Base-by-base conservation (phyloP, 805 yeast genomes). In the Zygotorulaspora chibaensis region DNA sequence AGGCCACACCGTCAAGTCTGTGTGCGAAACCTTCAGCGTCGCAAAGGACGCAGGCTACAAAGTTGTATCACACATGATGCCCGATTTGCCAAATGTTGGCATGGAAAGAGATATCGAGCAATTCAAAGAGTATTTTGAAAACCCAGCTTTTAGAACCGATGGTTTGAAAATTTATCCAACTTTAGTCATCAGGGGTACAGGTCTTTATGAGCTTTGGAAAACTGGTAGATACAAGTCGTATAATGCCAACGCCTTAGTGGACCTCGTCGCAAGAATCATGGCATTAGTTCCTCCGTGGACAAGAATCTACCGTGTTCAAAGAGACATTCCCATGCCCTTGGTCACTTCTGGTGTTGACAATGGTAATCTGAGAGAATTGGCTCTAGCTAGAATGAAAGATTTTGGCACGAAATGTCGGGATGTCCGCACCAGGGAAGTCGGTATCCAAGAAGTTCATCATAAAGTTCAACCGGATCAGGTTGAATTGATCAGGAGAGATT, bases 201-300 rank as follows among this genome's bases (percentile, higher is more conserved):
- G 99, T 23, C 71, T 93, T 40, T 93, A 93, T 65, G 99, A 93
- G 69, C 76, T 93, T 43, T 93, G 99, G 99, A 93, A 93, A 64
- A 86, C 87, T 38, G 99, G 98, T 3, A 76, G 87, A 51, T 93
- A 93, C 70, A 85, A 86, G 68, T 88, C 96, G 2, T 93, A 93
- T 66, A 87, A 90, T 61, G 96, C 98, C 33, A 88, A 89, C 60
- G 96, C 91, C 7, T 73, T 93, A 57, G 86, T 93, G 40, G 99
- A 93, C 66, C 73, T 93, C 50, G 97, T 93, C 40, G 99, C 99
- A 0, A 79, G 98, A 60, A 91, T 93, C 43, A 71, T 93, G 73
- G 96, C 98, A 0, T 73, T 93, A 47, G 98, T 93, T 5, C 99
- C 99, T 20, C 99, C 99, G 3, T 93, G 99, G 99, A 93, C 99